phyloP scores from a whole-genome alignment of 2,329 filamentous ascomycete genomes.

The Didymella pinodella region DNA sequence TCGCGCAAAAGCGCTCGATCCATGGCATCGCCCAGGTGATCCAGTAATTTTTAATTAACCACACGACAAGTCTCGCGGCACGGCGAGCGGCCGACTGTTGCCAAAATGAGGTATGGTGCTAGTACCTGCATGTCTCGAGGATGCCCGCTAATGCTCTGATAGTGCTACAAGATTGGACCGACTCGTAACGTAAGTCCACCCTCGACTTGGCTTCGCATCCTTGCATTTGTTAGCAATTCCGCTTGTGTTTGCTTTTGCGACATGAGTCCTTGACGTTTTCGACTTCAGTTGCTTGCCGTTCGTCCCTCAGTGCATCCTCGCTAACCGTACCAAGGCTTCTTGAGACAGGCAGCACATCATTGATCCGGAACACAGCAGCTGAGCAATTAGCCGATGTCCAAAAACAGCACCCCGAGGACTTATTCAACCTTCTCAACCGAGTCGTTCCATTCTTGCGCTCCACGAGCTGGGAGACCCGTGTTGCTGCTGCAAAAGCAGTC shows the following conservation, averaged over 20 bases:
- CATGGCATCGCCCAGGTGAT: slow-evolving; percentile 35
- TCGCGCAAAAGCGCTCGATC: slow-evolving; percentile 20
- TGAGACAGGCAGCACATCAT: slow-evolving; percentile 93
- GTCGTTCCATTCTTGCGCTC: slow-evolving; percentile 95
- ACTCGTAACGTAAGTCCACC: slow-evolving; percentile 49
- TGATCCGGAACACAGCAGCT: slow-evolving; percentile 96
- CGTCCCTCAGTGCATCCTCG: slow-evolving; percentile 12
- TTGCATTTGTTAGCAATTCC: slow-evolving; percentile 1
- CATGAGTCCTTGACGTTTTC: not conserved
- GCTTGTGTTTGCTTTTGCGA: not conserved
- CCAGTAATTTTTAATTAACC: slow-evolving; percentile 40
- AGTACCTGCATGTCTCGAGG: slow-evolving; percentile 34
- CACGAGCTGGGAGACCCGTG: slow-evolving; percentile 96
- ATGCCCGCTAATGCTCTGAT: slow-evolving; percentile 45
- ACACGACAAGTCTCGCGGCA: slow-evolving; percentile 19
- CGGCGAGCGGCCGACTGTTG: slow-evolving; percentile 19
- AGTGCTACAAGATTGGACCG: slow-evolving; percentile 51
- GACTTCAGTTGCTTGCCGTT: not conserved
- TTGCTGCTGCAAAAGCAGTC: slow-evolving; percentile 90
- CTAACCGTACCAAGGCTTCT: slow-evolving; percentile 71
- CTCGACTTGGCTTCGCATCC: slow-evolving; percentile 14
- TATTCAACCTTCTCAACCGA: slow-evolving; percentile 92
- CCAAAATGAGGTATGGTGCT: slow-evolving; percentile 44
- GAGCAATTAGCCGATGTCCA: slow-evolving; percentile 97
- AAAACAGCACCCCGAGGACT: slow-evolving; percentile 95